Evolutionary conservation across 768 basidiomycete genomes (phyloP).

Genomic region (Suillus ampliporus): DNA sequence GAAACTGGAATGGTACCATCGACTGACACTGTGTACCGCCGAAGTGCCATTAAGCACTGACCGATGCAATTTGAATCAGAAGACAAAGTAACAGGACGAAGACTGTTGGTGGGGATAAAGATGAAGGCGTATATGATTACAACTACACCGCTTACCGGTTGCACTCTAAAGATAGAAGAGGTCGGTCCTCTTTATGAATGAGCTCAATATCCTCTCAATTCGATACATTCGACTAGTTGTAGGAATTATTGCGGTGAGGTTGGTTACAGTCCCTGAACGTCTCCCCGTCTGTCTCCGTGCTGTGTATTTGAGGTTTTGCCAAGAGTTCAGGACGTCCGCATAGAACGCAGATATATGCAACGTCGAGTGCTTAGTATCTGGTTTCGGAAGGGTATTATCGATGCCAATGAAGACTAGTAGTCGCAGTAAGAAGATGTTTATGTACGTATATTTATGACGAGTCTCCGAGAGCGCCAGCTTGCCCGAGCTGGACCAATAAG

Average conservation of each 20-base stretch:
- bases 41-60: constrained; percentile 53
- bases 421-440: not conserved
- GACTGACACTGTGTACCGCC: constrained; percentile 57
- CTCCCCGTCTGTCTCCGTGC: too few species aligned
- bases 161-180: constrained; percentile 1
- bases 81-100: not conserved
- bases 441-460: not conserved
- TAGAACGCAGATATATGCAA: constrained; percentile 1
- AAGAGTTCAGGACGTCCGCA: not conserved
- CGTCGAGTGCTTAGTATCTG: not conserved
- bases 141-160: not conserved
- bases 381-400: not conserved
- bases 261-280: not conserved
- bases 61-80: constrained; percentile 6
- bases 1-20: constrained; percentile 82
- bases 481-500: not conserved
- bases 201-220: constrained; percentile 2
- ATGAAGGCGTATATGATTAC: not conserved
- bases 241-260: not conserved
- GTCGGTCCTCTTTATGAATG: constrained; percentile 3
- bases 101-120: not conserved
- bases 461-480: too few species aligned
- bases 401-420: too few species aligned
- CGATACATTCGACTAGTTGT: constrained; percentile 1
- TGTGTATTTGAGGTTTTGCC: not conserved